Evolutionary conservation across 108 stramenopile species (phyloP).

Genomic region (Cylindrotheca fusiformis): DNA sequence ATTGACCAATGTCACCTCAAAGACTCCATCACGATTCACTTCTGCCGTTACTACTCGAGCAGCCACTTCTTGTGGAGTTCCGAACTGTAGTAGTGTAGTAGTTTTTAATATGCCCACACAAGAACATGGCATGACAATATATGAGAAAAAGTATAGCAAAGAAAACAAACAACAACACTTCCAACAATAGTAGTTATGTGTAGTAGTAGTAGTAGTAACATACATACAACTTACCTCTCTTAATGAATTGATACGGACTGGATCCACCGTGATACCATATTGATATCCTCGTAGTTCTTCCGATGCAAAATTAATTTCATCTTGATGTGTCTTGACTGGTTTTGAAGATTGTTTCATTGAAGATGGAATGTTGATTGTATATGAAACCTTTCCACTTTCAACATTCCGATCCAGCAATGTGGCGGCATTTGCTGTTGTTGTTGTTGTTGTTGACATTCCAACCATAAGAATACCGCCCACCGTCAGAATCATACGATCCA

Average conservation of each 20-base stretch:
- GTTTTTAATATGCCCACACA: neutral
- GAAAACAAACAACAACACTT: neutral
- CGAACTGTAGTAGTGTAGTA: constrained; percentile 47
- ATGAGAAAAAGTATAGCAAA: neutral
- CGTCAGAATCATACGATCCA: neutral
- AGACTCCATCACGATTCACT: constrained; percentile 82
- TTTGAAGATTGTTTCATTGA: constrained; percentile 39
- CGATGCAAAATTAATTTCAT: constrained; percentile 66
- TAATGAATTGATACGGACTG: constrained; percentile 63
- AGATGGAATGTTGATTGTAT: constrained; percentile 17
- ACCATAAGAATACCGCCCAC: neutral
- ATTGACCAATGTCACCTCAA: constrained; percentile 69
- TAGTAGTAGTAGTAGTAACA: no score
- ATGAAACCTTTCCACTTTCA: neutral
- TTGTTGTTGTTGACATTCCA: neutral
- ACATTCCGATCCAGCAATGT: neutral
- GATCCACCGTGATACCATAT: constrained; percentile 79
- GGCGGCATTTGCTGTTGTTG: neutral
- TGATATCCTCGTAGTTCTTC: constrained; percentile 45
- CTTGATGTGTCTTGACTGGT: constrained; percentile 79
- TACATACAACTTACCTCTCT: constrained; percentile 26
- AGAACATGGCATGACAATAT: neutral
- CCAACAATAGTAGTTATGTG: neutral
- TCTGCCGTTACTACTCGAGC: constrained; percentile 81
- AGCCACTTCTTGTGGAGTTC: constrained; percentile 79